Evolutionary conservation across 768 basidiomycete species (phyloP).

Genomic region (Pleurotus citrinopileatus): DNA sequence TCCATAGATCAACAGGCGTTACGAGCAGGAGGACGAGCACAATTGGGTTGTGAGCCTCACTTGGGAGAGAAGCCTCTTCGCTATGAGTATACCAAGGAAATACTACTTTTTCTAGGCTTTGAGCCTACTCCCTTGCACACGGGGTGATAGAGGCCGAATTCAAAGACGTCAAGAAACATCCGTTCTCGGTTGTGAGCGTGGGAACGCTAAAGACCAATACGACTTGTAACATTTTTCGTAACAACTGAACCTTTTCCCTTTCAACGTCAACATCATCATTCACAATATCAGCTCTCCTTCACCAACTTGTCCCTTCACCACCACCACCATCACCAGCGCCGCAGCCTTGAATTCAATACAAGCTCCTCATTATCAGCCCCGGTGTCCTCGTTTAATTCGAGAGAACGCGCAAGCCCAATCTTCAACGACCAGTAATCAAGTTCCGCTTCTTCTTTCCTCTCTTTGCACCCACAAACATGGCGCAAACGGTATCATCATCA

Average conservation of each 20-base stretch:
- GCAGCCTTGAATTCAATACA: too few relatives aligned
- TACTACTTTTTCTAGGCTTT: too few relatives aligned
- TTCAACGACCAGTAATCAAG: not conserved
- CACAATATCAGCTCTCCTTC: not conserved
- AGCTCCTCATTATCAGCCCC: too few relatives aligned
- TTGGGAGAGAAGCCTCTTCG: too few relatives aligned
- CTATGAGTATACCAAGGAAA: too few relatives aligned
- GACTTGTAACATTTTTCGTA: conserved; percentile 1
- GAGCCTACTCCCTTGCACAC: too few relatives aligned
- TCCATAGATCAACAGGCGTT: too few relatives aligned
- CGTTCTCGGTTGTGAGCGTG: conserved; percentile 2
- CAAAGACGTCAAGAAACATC: too few relatives aligned
- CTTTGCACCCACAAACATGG: conserved; percentile 13
- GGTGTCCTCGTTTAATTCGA: not conserved
- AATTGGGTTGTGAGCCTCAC: too few relatives aligned
- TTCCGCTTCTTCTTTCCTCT: too few relatives aligned
- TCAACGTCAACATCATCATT: not conserved
- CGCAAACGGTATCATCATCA: conserved; percentile 26
- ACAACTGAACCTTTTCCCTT: not conserved
- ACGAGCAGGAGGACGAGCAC: too few relatives aligned
- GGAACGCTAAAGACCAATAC: not conserved
- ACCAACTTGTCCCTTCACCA: not conserved
- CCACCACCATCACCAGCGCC: not conserved
- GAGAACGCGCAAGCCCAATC: conserved; percentile 1
- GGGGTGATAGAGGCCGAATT: too few relatives aligned